Conservation (phyloP, 495 filamentous ascomycete genomes). For the Penicillium desertorum region DNA sequence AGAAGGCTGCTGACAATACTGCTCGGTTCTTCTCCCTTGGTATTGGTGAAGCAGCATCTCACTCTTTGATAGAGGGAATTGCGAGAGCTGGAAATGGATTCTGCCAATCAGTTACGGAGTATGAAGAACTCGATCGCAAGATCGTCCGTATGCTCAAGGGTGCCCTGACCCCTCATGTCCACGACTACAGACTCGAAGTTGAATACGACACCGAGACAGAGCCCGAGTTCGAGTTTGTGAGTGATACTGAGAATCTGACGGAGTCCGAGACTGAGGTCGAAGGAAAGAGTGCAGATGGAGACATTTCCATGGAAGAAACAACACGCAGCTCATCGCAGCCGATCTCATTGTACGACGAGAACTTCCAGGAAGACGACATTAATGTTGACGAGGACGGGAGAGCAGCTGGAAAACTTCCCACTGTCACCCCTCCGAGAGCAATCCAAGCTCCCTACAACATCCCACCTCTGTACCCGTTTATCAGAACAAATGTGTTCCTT, state of each 20-base stretch:
- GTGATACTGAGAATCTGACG: slow-evolving; percentile 42
- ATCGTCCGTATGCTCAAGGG: slow-evolving; percentile 72
- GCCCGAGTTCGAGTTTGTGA: slow-evolving; percentile 56
- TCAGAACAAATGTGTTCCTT: slow-evolving; percentile 61
- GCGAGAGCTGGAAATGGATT: slow-evolving; percentile 67
- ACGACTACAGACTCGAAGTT: slow-evolving; percentile 59
- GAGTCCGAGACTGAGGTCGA: slow-evolving; percentile 8
- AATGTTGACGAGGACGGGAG: slow-evolving; percentile 15
- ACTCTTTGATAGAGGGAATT: slow-evolving; percentile 66
- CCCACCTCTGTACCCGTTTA: slow-evolving; percentile 64
- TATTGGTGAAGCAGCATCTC: slow-evolving; percentile 60
- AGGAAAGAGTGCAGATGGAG: not conserved
- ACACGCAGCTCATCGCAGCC: slow-evolving; percentile 28
- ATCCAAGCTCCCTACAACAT: slow-evolving; percentile 63
- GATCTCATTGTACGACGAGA: slow-evolving; percentile 59
- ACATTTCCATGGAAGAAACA: slow-evolving; percentile 1
- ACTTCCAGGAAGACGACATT: slow-evolving; percentile 39
- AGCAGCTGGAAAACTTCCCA: slow-evolving; percentile 47
- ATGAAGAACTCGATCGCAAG: slow-evolving; percentile 61
- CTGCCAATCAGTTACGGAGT: slow-evolving; percentile 55
- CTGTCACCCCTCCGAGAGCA: slow-evolving; percentile 49
- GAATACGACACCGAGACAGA: slow-evolving; percentile 51
- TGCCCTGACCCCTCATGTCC: slow-evolving; percentile 60
- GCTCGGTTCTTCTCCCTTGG: slow-evolving; percentile 67
- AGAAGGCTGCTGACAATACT: slow-evolving; percentile 39